Evolutionary conservation across 805 yeast genomes (phyloP).

Genomic region (Metschnikowia santaceciliae): DNA sequence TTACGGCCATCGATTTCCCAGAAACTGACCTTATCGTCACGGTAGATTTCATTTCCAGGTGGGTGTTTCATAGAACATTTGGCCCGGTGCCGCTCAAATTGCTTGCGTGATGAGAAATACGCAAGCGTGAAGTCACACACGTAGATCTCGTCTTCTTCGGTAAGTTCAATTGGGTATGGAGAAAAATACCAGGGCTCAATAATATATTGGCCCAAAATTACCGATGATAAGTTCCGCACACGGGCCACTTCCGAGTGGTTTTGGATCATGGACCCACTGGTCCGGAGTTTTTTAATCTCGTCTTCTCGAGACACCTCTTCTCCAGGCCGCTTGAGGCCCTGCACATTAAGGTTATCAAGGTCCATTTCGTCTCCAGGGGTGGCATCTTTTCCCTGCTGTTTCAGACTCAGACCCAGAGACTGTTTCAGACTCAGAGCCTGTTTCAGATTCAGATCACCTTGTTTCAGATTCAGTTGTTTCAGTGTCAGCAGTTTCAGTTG

Average conservation of each 20-base stretch:
- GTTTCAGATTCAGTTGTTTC: conserved; percentile 11
- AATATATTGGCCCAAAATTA: conserved; percentile 83
- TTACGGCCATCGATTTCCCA: conserved; percentile 97
- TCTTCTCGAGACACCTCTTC: conserved; percentile 83
- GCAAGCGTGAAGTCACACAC: conserved; percentile 88
- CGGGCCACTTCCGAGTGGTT: conserved; percentile 79
- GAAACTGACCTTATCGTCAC: conserved; percentile 89
- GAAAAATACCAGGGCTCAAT: conserved; percentile 99
- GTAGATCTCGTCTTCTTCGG: conserved; percentile 86
- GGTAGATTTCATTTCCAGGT: conserved; percentile 95
- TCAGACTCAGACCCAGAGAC: not conserved
- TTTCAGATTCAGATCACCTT: conserved; percentile 2
- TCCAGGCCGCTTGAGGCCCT: conserved; percentile 62
- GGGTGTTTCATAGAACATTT: conserved; percentile 92
- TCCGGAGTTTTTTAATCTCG: conserved; percentile 85
- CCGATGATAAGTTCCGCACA: conserved; percentile 74
- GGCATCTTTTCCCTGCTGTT: conserved; percentile 11
- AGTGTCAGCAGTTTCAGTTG: conserved; percentile 17
- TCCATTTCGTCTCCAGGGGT: conserved; percentile 65
- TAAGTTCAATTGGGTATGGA: conserved; percentile 92
- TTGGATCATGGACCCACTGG: conserved; percentile 98
- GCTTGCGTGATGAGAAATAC: conserved; percentile 84
- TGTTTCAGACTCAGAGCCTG: conserved; percentile 7
- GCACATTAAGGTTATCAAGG: conserved; percentile 78
- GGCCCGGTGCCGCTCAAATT: conserved; percentile 84